Conservation (phyloP, 768 basidiomycete genomes). For the Boletus vinaceobasis region DNA sequence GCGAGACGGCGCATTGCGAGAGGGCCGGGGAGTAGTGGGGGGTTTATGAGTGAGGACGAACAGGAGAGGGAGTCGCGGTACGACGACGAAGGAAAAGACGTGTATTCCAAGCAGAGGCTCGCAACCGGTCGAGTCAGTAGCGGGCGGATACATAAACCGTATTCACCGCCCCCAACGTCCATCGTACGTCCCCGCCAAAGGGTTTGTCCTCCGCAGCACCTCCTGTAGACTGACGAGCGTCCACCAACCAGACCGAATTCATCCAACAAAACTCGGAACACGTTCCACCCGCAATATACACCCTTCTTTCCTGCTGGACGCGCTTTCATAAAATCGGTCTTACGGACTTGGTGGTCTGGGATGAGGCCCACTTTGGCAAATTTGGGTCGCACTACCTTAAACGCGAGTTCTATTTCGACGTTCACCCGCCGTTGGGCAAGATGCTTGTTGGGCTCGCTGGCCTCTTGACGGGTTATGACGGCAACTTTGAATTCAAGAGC, state of each 20-base stretch:
- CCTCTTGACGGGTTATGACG: conserved; percentile 86
- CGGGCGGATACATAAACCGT: conserved; percentile 58
- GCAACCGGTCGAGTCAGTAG: conserved; percentile 44
- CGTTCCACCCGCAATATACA: conserved; percentile 80
- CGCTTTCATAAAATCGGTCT: conserved; percentile 91
- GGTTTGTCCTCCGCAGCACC: conserved; percentile 8
- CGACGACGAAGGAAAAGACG: conserved; percentile 67
- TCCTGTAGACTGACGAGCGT: not conserved
- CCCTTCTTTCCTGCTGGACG: conserved; percentile 91
- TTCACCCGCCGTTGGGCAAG: conserved; percentile 97
- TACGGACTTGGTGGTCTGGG: conserved; percentile 88
- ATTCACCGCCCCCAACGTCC: conserved; percentile 63
- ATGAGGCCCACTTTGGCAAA: conserved; percentile 99
- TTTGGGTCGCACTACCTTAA: conserved; percentile 98
- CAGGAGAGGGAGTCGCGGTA: conserved; percentile 35
- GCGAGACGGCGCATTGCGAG: conserved; percentile 43
- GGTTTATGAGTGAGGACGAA: conserved; percentile 26
- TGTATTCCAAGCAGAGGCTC: conserved; percentile 47
- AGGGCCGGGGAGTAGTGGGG: conserved; percentile 32
- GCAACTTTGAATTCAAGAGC: conserved; percentile 90
- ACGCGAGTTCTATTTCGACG: conserved; percentile 99
- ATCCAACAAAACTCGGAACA: conserved; percentile 76
- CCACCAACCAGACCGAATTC: conserved; percentile 60
- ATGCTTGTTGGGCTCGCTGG: conserved; percentile 97
- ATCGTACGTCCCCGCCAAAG: conserved; percentile 40